Conservation (phyloP, 371 early-diverging fungal genomes). For the Actinomucor elegans region DNA sequence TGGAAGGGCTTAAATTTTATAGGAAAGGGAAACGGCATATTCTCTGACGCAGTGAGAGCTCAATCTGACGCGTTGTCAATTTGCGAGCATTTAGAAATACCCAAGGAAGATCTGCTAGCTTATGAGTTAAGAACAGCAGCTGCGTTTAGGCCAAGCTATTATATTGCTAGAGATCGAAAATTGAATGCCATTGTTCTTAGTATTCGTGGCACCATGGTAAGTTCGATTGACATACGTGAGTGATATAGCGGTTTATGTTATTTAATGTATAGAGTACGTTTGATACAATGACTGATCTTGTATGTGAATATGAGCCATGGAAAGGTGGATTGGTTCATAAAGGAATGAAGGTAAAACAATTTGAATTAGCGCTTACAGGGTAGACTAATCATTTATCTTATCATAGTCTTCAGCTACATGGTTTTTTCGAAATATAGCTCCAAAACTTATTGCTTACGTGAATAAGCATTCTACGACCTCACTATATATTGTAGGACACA, state of each 20-base stretch:
- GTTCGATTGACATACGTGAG: no score
- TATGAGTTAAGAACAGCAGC: conserved; percentile 67
- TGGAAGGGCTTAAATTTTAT: conserved; percentile 79
- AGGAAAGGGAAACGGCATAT: conserved; percentile 67
- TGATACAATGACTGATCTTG: conserved; percentile 81
- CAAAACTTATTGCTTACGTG: conserved; percentile 65
- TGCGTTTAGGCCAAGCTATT: conserved; percentile 77
- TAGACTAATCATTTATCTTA: background rate
- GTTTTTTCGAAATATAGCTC: conserved; percentile 68
- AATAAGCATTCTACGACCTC: conserved; percentile 57
- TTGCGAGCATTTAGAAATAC: conserved; percentile 63
- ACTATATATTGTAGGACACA: conserved; percentile 74
- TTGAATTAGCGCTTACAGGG: background rate
- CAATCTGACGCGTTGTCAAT: conserved; percentile 70
- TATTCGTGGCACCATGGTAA: conserved; percentile 81
- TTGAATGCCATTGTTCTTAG: conserved; percentile 68
- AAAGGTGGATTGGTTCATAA: conserved; percentile 80
- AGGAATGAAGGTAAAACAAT: conserved; percentile 69
- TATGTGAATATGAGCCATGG: conserved; percentile 84
- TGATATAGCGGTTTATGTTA: no score
- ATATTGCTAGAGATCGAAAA: conserved; percentile 66
- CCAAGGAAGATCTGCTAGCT: conserved; percentile 67
- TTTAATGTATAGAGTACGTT: conserved; percentile 68
- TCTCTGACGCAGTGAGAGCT: conserved; percentile 62
- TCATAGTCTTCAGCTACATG: conserved; percentile 64